phyloP scores from a whole-genome alignment of 495 filamentous ascomycete species.

The Penicillium daleae region DNA sequence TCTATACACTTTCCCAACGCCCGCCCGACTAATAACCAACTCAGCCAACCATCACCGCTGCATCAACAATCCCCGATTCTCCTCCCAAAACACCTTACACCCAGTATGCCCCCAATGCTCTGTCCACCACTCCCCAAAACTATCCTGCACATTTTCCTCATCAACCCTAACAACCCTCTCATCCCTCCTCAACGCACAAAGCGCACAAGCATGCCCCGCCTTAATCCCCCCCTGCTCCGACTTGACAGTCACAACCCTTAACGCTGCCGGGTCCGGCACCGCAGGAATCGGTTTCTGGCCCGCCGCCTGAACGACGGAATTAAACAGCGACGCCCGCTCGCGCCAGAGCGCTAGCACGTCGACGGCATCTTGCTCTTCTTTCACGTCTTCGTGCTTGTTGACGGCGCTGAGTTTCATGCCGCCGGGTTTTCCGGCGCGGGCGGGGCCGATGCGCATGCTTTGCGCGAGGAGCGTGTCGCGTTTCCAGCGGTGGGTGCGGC shows the following conservation, averaged over 20 bases:
- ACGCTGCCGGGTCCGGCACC: conserved; percentile 61
- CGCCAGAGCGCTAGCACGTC: conserved; percentile 77
- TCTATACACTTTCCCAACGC: neutral
- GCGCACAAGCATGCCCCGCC: conserved; percentile 75
- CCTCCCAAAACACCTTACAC: conserved; percentile 84
- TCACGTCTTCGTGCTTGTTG: conserved; percentile 75
- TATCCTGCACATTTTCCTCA: conserved; percentile 69
- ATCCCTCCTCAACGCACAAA: conserved; percentile 86
- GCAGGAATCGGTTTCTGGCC: conserved; percentile 62
- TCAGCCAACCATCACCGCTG: conserved; percentile 55
- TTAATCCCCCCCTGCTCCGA: conserved; percentile 62
- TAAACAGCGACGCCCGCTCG: conserved; percentile 46
- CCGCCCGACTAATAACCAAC: neutral
- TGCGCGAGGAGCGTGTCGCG: conserved; percentile 84
- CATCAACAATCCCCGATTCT: conserved; percentile 65
- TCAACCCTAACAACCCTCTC: conserved; percentile 80
- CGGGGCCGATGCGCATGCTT: conserved; percentile 80
- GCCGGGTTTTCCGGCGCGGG: conserved; percentile 62
- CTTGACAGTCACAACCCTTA: conserved; percentile 56
- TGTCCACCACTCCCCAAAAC: conserved; percentile 95
- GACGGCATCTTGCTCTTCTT: conserved; percentile 84
- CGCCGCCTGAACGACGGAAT: conserved; percentile 41
- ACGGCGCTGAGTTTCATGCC: conserved; percentile 91
- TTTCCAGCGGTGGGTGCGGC: conserved; percentile 86
- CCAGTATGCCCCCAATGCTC: conserved; percentile 84